phyloP scores from a whole-genome alignment of 768 basidiomycete genomes.

The Cubamyces lactineus region DNA sequence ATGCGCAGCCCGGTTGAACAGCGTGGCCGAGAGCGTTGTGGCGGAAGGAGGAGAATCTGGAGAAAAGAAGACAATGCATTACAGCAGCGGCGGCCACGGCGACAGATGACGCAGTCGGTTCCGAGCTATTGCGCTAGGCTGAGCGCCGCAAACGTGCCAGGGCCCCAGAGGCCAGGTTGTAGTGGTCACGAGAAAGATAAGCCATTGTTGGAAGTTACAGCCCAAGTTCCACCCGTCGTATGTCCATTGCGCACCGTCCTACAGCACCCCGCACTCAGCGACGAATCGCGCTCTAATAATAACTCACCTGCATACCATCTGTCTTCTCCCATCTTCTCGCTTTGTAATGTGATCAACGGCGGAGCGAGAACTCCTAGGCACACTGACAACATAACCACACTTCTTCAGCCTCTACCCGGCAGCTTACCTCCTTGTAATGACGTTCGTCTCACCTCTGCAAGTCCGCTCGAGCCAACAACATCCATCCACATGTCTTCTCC shows the following conservation, averaged over 20 bases:
- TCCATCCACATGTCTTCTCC: too few species aligned
- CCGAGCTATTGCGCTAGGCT: background rate
- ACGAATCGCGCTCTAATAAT: background rate
- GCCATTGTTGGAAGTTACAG: slow-evolving; percentile 12
- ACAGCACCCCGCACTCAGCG: background rate
- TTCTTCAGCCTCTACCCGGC: background rate
- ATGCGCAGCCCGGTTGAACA: background rate
- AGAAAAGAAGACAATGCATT: background rate
- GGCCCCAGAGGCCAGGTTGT: background rate
- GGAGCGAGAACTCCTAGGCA: background rate
- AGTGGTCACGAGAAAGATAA: slow-evolving; percentile 6
- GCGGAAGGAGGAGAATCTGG: slow-evolving; percentile 6
- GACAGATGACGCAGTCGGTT: slow-evolving; percentile 15
- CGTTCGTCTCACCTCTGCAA: background rate
- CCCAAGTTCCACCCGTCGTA: slow-evolving; percentile 7
- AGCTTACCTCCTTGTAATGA: slow-evolving; percentile 10
- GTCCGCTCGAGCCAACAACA: too few species aligned
- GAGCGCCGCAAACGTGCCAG: background rate
- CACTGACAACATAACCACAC: background rate
- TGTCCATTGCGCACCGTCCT: background rate
- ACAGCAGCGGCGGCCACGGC: background rate
- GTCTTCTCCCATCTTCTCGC: background rate
- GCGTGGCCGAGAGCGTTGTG: slow-evolving; percentile 8
- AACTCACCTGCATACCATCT: slow-evolving; percentile 1
- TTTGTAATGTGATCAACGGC: slow-evolving; percentile 4